Evolutionary conservation across 1,284 basidiomycete genomes (phyloP), one percentile per base, ranked within the genome.

Genomic region (Puccinia novopanici): DNA sequence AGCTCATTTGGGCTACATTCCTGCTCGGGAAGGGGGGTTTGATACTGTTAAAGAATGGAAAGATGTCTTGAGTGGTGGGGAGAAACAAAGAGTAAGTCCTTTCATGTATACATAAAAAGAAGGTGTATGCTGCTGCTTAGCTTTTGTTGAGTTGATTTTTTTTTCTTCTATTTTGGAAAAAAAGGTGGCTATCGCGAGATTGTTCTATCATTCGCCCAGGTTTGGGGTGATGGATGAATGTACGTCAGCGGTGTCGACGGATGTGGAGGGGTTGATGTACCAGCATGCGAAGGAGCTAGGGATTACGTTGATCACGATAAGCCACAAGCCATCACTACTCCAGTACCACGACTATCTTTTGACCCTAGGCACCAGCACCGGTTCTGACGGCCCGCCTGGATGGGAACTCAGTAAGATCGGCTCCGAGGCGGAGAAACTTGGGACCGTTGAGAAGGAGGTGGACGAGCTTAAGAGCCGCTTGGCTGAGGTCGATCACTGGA

Each of bases 251-350:
- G 95, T 99, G 8, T 97, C 94, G 12, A 94, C 93, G 79, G 96
- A 98, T 84, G 94, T 98, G 27, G 95, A 98, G 85, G 95, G 95
- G 0, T 88, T 91, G 81, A 95, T 99, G 93, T 98, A 98, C 87
- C 92, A 96, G 84, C 91, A 93, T 83, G 92, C 93, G 52, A 98
- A 98, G 86, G 89, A 90, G n/a, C 87, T 94, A 17, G 94, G 92
- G 2, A 95, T 98, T 84, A 97, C 65, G 8, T 24, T 99, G 67
- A 92, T 98, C 82, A 96, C 94, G 6, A 93, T 96, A 72, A 95
- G 94, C 0, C 87, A 93, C 82, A 92, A 92, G 67, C 93, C 91
- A 13, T 91, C 92, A 19, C 87, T 93, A 82, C 90, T 89, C 85
- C 93, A 91, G 85, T 94, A 95, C 84, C 94, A 96, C 86, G 91